phyloP scores from a whole-genome alignment of 345 rosid species.

The Eucalyptus marginata region DNA sequence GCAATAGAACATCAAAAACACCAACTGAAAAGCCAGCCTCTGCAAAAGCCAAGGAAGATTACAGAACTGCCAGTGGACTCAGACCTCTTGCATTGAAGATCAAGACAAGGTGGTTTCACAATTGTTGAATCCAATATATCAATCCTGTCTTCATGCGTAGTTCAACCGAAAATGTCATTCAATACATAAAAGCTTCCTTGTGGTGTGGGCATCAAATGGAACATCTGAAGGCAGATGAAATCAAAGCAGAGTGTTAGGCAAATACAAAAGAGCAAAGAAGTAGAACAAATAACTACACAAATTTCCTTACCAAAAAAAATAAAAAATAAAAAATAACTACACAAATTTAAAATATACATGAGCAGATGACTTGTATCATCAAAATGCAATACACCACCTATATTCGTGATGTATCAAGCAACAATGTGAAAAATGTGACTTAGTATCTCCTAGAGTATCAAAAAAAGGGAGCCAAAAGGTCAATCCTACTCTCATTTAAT shows the following conservation, averaged over 20 bases:
- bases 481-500: not conserved
- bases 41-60: not conserved
- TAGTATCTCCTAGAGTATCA: not conserved
- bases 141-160: slow-evolving; percentile 21
- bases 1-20: not conserved
- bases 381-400: not conserved
- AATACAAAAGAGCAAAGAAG: not conserved
- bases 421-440: not conserved
- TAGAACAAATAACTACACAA: not conserved
- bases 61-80: not conserved
- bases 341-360: not conserved
- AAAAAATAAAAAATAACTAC: not conserved
- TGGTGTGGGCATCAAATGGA: slow-evolving; percentile 41
- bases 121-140: not conserved
- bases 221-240: slow-evolving; percentile 17
- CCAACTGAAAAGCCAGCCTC: not conserved
- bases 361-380: not conserved
- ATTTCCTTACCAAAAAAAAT: not conserved
- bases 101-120: not conserved
- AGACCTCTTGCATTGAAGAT: not conserved
- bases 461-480: not conserved
- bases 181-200: slow-evolving; percentile 36
- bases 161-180: slow-evolving; percentile 45
- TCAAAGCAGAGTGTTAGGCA: not conserved
- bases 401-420: not conserved